A percentile compares a stretch with the other conserved stretches of the same genome.
Evolutionary conservation across 305 asterid genomes (phyloP).

Genomic region (Caryopteris hybrid): DNA sequence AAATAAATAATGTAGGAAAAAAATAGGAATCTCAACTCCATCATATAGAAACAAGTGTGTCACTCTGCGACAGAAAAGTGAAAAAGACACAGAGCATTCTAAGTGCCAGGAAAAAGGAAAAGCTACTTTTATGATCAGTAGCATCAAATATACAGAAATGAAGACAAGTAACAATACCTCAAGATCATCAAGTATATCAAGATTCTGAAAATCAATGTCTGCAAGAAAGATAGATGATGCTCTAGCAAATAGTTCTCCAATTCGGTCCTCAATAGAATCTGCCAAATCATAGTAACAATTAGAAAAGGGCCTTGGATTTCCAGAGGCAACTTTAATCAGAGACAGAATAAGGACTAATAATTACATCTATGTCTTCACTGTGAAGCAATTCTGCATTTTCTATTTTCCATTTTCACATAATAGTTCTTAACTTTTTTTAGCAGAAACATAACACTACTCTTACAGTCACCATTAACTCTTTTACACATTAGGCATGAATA

Average conservation of each 20-base stretch:
- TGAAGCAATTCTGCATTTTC: too few relatives aligned
- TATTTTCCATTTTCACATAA: too few relatives aligned
- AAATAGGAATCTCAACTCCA: not conserved
- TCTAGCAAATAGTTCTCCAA: conserved; percentile 63
- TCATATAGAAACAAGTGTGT: not conserved
- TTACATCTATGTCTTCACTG: too few relatives aligned
- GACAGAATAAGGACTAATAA: too few relatives aligned
- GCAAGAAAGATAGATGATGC: conserved; percentile 67
- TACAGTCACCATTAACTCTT: too few relatives aligned
- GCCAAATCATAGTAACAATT: conserved; percentile 31
- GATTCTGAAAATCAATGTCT: conserved; percentile 58
- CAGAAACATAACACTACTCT: too few relatives aligned
- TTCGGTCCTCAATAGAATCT: conserved; percentile 66
- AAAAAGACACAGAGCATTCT: not conserved
- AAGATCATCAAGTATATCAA: conserved; percentile 56
- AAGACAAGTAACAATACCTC: conserved; percentile 51
- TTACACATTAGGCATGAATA: too few relatives aligned
- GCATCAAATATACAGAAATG: not conserved
- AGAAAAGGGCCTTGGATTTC: conserved; percentile 5
- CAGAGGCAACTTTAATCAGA: not conserved
- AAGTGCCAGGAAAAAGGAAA: not conserved
- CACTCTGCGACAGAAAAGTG: not conserved
- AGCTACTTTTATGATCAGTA: not conserved
- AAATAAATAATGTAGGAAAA: not conserved
- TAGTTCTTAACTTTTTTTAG: too few relatives aligned